These are phyloP conservation scores for Xylaria sp. DNA, from an alignment of 2,329 filamentous ascomycete species.

Conservation along the genomic window DNA sequence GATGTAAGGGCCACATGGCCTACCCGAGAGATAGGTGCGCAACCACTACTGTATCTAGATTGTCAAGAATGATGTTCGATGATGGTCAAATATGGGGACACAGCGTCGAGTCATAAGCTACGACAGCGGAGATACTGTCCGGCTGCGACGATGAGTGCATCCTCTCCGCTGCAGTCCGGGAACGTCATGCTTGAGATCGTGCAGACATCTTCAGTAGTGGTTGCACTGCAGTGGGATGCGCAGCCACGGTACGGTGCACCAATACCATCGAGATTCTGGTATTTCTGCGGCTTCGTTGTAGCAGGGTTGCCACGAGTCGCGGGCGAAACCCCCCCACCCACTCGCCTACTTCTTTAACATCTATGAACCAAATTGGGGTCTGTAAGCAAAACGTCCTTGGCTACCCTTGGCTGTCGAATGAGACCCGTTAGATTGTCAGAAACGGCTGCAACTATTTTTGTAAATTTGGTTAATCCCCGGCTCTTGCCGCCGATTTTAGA, in stretches of 20 bases:
- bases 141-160: conserved; percentile 22
- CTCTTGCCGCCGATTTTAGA: conserved; percentile 32
- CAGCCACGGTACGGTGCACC: conserved; percentile 27
- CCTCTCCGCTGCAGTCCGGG: conserved; percentile 23
- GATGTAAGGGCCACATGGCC: conserved; percentile 24
- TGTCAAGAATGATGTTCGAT: neutral
- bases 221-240: conserved; percentile 32
- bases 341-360: conserved; percentile 15
- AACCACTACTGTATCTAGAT: neutral
- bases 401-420: conserved; percentile 27
- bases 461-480: conserved; percentile 34
- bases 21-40: neutral
- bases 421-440: conserved; percentile 30
- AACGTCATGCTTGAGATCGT: conserved; percentile 31
- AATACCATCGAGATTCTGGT: conserved; percentile 21
- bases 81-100: conserved; percentile 9
- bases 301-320: conserved; percentile 41
- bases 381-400: conserved; percentile 29
- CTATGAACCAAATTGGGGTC: conserved; percentile 27
- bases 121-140: conserved; percentile 16
- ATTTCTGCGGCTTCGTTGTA: conserved; percentile 11
- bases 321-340: conserved; percentile 26
- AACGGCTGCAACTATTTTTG: conserved; percentile 35
- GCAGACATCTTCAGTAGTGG: conserved; percentile 30
- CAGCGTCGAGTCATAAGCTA: conserved; percentile 26